Base-by-base conservation (phyloP, 805 yeast species). In the Hanseniaspora nectarophila region DNA sequence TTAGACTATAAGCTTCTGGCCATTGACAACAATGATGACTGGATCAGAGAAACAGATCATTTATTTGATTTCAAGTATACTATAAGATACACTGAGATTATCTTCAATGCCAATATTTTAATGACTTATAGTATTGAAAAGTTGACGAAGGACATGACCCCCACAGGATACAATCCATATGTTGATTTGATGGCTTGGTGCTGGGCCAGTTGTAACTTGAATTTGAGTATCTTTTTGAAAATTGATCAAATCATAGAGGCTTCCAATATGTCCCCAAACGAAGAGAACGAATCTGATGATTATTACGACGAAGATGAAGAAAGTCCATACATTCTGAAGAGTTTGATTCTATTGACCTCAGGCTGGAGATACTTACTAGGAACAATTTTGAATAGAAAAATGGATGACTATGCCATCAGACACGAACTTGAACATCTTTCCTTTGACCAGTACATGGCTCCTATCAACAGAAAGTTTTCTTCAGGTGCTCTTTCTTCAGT, bases 181-280 rank as follows among this genome's bases (percentile, higher is more conserved):
- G 60, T 78, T 44, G 74, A 75, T 20, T 70, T 72, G 44, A 74
- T 80, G 55, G 65, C 81, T 9, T 75, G 76, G 44, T 60, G 77
- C 5, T 84, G 92, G 90, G 80, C 81, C 58, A 72, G 76, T 39
- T 77, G 78, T 58, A 80, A 88, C 2, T 73, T 73, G 54, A 71
- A 80, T 2, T 71, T 83, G 1, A 63, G 76, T 9, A 63, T 78
- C 7, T 85, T 86, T 0, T 64, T 83, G 6, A 84, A 80, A 58
- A 71, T 77, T 32, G 82, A 78, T 59, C 63, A 81, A 55, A 71
- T 72, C 51, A 81, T 75, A 59, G 71, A 68, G 40, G n/a, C 42
- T 2, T 7, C 10, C 20, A 33, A 42, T n/a, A 12, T 15, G 20
- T 10, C 40, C 15, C 12, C 15, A 21, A 38, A n/a, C 37, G 39